Conservation (phyloP, 805 yeast genomes). For the Vanderwaltozyma tropicalis region DNA sequence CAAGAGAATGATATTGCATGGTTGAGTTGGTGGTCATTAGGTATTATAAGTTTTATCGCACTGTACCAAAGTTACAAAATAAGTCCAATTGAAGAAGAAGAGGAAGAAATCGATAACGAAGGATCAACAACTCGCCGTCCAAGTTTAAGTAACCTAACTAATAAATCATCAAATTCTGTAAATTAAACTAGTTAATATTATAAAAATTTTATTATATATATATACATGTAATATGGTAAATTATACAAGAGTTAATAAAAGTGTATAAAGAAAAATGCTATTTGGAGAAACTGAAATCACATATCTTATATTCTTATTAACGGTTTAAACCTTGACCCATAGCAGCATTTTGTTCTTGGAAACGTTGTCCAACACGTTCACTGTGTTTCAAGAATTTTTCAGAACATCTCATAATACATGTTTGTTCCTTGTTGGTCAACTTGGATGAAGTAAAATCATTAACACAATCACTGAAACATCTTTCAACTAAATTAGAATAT, state of each 20-base stretch:
- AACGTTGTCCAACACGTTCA: slow-evolving; percentile 96
- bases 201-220: not conserved
- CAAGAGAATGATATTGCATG: slow-evolving; percentile 24
- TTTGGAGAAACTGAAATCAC: too few relatives aligned
- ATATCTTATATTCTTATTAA: slow-evolving; percentile 7
- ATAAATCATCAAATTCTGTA: not conserved
- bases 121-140: slow-evolving; percentile 1
- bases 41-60: slow-evolving; percentile 20
- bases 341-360: slow-evolving; percentile 91
- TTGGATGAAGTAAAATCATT: slow-evolving; percentile 93
- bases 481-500: slow-evolving; percentile 88
- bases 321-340: slow-evolving; percentile 60
- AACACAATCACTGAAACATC: slow-evolving; percentile 96
- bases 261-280: too few relatives aligned
- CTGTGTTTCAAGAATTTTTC: slow-evolving; percentile 96
- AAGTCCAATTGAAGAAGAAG: slow-evolving; percentile 22
- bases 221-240: not conserved
- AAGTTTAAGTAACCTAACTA: slow-evolving; percentile 7
- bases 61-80: slow-evolving; percentile 23
- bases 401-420: slow-evolving; percentile 84
- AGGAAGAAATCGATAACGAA: slow-evolving; percentile 10
- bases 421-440: slow-evolving; percentile 73
- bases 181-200: too few relatives aligned
- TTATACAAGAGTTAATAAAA: not conserved
- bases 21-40: slow-evolving; percentile 28